Evolutionary conservation across 2,329 filamentous ascomycete species (phyloP), one percentile per base, ranked within the genome.

Genomic region (Mycogone perniciosa): DNA sequence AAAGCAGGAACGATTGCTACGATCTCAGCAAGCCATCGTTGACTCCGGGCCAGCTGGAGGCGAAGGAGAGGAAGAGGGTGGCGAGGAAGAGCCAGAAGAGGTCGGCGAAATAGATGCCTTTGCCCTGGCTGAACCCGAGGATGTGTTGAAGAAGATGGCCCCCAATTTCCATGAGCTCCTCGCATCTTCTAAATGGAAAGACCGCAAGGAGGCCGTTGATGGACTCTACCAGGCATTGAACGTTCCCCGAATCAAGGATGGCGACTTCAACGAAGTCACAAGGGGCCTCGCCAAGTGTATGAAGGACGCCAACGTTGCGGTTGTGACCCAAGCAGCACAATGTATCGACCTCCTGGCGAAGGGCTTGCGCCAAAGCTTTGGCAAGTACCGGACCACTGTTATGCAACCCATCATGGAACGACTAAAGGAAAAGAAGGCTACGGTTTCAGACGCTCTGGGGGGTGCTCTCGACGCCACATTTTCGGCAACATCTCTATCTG

Each of bases 241-340:
- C 60, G 85, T 95, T 38, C 90, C 92, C 10, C 81, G 86, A 55
- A 96, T 99, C 67, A 95, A 96, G 67, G 92, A 97, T 59, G 88
- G 83, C 6, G 86, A 89, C 49, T 97, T 90, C 63, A 82, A 85
- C 65, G 92, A 97, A 61, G 79, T 97, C 58, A 82, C 88, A 50
- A 81, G 88, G 54, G 85, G 82, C 4, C 77, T 97, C 49, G 92
- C 93, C 41, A 99, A 97, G 70, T 89, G 83, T 60, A 99, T 99
- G 93, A 99, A 99, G 69, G 95, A 99, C 60, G 93, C 95, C 60
- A 99, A 99, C 64, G 86, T 99, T 59, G 86, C 89, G 5, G 93
- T 97, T 44, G 93, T 96, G 20, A 93, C 87, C 2, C 85, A 93
- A 57, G 92, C 95, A 5, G 93, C 92, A 3, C 91, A 95, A 61